A percentile compares a stretch with the other conserved stretches of the same genome.
Evolutionary conservation across 768 basidiomycete species (phyloP).

Genomic region (Leccinum rimulosum): DNA sequence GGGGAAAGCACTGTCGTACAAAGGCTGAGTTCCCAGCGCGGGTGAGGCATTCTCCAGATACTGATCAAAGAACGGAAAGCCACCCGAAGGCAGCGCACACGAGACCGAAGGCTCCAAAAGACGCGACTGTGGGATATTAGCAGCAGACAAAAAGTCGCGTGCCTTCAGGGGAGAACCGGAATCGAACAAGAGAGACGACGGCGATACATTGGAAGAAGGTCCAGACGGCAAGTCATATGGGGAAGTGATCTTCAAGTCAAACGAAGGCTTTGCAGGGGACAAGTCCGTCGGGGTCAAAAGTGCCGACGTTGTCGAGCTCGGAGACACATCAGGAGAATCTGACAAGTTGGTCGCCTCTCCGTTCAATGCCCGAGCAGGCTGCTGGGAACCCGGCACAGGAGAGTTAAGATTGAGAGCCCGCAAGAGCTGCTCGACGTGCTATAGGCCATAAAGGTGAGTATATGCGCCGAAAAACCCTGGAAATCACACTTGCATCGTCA

Average conservation of each 20-base stretch:
- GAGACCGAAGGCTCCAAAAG: conserved; percentile 19
- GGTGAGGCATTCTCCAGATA: conserved; percentile 46
- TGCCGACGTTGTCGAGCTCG: conserved; percentile 67
- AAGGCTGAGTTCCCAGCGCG: conserved; percentile 35
- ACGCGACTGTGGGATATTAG: conserved; percentile 26
- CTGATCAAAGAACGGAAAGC: conserved; percentile 51
- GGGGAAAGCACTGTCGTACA: conserved; percentile 33
- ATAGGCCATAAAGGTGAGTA: conserved; percentile 25
- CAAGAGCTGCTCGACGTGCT: conserved; percentile 81
- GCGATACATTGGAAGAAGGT: conserved; percentile 28
- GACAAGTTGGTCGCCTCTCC: conserved; percentile 39
- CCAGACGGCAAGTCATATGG: conserved; percentile 45
- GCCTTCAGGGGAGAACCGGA: conserved; percentile 39
- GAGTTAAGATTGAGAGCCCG: conserved; percentile 79
- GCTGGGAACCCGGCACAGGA: conserved; percentile 52
- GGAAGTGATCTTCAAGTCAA: conserved; percentile 54
- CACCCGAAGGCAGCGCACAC: conserved; percentile 21
- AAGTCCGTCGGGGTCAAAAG: conserved; percentile 74
- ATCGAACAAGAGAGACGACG: conserved; percentile 44
- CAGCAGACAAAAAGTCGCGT: conserved; percentile 29
- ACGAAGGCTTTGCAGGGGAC: conserved; percentile 57
- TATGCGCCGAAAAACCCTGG: conserved; percentile 25
- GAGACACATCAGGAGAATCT: conserved; percentile 68
- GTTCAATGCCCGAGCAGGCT: conserved; percentile 42
- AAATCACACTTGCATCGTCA: conserved; percentile 37